These are phyloP conservation scores for Rubus parviflorus DNA, from an alignment of 306 rosid genomes.

Conservation along the genomic window DNA sequence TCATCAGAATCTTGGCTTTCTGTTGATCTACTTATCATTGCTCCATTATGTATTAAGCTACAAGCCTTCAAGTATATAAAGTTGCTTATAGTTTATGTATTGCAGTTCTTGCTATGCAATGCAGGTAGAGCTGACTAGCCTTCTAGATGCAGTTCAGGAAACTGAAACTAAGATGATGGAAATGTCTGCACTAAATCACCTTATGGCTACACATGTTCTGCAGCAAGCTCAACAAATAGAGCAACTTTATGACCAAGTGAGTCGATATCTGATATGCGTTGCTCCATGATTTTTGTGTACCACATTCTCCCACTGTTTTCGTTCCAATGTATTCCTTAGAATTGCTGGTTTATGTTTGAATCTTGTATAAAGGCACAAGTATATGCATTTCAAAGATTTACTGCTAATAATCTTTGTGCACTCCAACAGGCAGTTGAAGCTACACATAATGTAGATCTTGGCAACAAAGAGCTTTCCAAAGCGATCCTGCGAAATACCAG, in stretches of 20 bases:
- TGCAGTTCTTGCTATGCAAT: constrained; percentile 37
- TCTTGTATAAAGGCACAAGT: background rate
- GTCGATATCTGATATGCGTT: constrained; percentile 14
- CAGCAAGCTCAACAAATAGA: constrained; percentile 95
- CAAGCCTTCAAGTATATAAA: constrained; percentile 1
- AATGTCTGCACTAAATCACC: constrained; percentile 96
- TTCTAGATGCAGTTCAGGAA: constrained; percentile 80
- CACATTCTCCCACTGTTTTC: background rate
- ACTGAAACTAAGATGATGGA: constrained; percentile 98
- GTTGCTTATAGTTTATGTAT: constrained; percentile 11
- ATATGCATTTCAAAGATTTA: background rate
- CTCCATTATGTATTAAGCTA: background rate
- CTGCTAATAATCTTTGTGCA: background rate
- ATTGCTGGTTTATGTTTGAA: background rate
- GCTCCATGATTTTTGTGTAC: constrained; percentile 10
- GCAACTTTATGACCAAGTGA: constrained; percentile 80
- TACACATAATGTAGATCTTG: constrained; percentile 82
- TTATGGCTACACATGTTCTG: constrained; percentile 92
- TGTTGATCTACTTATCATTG: background rate
- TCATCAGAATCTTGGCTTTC: constrained; percentile 14
- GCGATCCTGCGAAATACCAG: constrained; percentile 83
- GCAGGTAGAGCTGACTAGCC: constrained; percentile 78
- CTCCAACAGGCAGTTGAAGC: constrained; percentile 90
- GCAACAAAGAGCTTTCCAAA: constrained; percentile 89
- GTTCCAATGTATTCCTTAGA: background rate